phyloP scores from a whole-genome alignment of 768 basidiomycete genomes.

The Boletellus ananas region DNA sequence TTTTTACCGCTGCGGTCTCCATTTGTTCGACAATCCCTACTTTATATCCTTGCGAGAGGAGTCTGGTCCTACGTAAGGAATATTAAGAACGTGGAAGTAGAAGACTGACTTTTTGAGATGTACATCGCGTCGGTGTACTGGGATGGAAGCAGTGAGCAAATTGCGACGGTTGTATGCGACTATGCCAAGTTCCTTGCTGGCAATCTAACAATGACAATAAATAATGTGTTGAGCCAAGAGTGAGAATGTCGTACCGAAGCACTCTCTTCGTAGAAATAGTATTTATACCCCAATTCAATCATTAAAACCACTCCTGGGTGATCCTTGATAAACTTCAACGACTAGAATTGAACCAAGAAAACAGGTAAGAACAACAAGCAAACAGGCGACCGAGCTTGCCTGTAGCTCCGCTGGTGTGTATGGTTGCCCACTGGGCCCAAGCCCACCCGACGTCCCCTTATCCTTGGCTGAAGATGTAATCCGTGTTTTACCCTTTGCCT shows the following conservation, averaged over 20 bases:
- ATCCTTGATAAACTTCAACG: conserved; percentile 54
- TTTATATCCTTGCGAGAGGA: conserved; percentile 74
- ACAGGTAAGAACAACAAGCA: not conserved
- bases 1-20: conserved; percentile 89
- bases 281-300: conserved; percentile 84
- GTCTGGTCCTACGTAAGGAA: conserved; percentile 34
- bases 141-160: conserved; percentile 72
- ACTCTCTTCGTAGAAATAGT: conserved; percentile 79
- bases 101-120: conserved; percentile 67
- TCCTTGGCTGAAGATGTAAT: conserved; percentile 15
- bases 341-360: conserved; percentile 13
- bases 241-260: conserved; percentile 51
- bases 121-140: conserved; percentile 60
- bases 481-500: conserved; percentile 33
- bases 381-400: conserved; percentile 27
- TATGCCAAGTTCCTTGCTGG: conserved; percentile 75
- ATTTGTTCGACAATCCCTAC: conserved; percentile 81
- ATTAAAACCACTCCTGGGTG: conserved; percentile 67
- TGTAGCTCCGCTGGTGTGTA: conserved; percentile 81
- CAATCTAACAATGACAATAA: conserved; percentile 45
- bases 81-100: not conserved
- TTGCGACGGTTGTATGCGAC: conserved; percentile 69
- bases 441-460: conserved; percentile 36
- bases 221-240: not conserved
- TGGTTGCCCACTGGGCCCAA: conserved; percentile 66